phyloP scores from a whole-genome alignment of 2,329 filamentous ascomycete species.

The Boeremia exigua region DNA sequence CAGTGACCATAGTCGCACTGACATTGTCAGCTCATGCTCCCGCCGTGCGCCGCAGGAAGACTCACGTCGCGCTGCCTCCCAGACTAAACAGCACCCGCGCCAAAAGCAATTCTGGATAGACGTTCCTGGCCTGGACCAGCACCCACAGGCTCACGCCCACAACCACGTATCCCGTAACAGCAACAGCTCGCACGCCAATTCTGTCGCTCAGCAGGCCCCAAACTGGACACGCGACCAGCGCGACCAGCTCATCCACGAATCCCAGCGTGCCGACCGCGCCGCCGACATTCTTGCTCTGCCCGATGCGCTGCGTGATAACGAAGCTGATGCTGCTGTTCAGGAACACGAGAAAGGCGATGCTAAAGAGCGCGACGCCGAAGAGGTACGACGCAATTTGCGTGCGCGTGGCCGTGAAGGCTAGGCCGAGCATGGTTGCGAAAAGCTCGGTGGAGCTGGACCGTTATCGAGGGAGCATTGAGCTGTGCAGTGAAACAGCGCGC shows the following conservation, averaged over 20 bases:
- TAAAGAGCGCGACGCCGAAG: conserved; percentile 81
- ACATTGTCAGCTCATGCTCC: conserved; percentile 17
- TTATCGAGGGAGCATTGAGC: conserved; percentile 20
- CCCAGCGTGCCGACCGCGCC: conserved; percentile 84
- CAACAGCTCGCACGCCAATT: conserved; percentile 69
- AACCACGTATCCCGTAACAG: conserved; percentile 78
- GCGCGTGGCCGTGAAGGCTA: conserved; percentile 62
- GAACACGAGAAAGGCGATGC: conserved; percentile 88
- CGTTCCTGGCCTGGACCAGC: conserved; percentile 83
- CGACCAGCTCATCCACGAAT: conserved; percentile 83
- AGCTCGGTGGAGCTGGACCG: conserved; percentile 31
- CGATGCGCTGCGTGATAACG: conserved; percentile 82
- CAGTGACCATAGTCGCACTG: conserved; percentile 91
- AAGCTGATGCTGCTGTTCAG: conserved; percentile 85
- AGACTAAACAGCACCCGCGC: conserved; percentile 87
- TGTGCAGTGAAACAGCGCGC: background rate
- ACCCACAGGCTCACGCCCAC: conserved; percentile 78
- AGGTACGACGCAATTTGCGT: conserved; percentile 73
- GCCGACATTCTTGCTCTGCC: conserved; percentile 74
- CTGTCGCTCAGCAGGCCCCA: conserved; percentile 83
- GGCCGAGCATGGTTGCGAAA: conserved; percentile 41
- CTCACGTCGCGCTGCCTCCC: conserved; percentile 83
- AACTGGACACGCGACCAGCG: conserved; percentile 77
- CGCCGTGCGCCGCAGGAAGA: background rate
- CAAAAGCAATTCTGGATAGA: conserved; percentile 87